Percentiles rank a stretch among this genome's conserved stretches.
Conservation (phyloP, 164 flowering plant species). For the Umbilicus rupestris region DNA sequence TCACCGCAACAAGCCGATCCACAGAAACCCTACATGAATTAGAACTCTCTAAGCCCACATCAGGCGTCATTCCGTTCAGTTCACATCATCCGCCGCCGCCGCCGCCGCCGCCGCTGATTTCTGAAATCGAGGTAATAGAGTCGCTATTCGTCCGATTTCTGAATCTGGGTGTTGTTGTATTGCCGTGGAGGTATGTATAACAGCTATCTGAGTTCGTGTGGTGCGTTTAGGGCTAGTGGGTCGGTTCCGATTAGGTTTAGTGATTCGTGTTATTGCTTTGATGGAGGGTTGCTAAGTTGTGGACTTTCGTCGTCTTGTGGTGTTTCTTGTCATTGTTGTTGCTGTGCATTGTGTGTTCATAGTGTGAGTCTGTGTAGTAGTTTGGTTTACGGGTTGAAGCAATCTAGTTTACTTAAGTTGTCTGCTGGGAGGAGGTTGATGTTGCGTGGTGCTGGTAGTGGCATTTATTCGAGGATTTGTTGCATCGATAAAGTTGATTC, state of each 20-base stretch:
- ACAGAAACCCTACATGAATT: constrained; percentile 8
- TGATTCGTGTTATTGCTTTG: constrained; percentile 26
- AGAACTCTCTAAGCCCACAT: background rate
- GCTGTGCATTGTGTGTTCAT: constrained; percentile 6
- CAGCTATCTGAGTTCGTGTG: constrained; percentile 32
- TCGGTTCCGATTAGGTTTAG: constrained; percentile 26
- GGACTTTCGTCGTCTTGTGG: constrained; percentile 7
- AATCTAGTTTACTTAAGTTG: constrained; percentile 37
- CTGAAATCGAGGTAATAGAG: constrained; percentile 15
- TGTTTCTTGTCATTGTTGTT: constrained; percentile 15
- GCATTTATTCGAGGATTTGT: constrained; percentile 23
- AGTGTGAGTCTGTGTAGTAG: constrained; percentile 10
- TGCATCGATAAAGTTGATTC: constrained; percentile 19
- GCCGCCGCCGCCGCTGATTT: constrained; percentile 8
- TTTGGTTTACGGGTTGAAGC: constrained; percentile 30
- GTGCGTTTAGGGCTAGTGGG: constrained; percentile 31
- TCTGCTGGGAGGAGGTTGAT: constrained; percentile 27
- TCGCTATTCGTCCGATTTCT: background rate
- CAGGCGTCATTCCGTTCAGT: background rate
- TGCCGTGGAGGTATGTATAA: constrained; percentile 26
- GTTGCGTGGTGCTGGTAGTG: constrained; percentile 19
- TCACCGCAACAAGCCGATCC: constrained; percentile 10
- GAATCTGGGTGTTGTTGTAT: background rate
- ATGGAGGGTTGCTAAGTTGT: constrained; percentile 15
- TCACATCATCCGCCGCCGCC: background rate